phyloP scores from a whole-genome alignment of 768 basidiomycete species.

The Tremella fuciformis region DNA sequence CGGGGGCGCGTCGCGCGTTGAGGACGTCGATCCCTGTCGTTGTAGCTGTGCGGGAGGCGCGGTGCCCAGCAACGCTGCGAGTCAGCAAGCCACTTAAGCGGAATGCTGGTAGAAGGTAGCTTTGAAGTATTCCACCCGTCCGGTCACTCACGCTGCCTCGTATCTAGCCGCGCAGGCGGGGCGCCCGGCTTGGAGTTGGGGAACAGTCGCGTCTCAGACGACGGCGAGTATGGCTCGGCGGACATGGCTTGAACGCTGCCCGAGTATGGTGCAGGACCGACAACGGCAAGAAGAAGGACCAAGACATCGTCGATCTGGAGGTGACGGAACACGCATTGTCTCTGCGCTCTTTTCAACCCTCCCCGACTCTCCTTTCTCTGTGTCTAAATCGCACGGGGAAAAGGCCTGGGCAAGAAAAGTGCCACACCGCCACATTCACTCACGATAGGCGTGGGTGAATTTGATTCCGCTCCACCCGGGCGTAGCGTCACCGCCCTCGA shows the following conservation, averaged over 20 bases:
- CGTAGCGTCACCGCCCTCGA: conserved; percentile 4
- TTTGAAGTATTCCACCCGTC: no score
- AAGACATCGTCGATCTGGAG: no score
- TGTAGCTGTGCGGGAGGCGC: background rate
- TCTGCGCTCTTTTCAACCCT: background rate
- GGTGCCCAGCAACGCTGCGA: background rate
- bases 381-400: background rate
- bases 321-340: background rate
- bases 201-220: background rate
- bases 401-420: background rate
- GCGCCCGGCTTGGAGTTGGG: background rate
- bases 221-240: conserved; percentile 4
- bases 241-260: no score
- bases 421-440: conserved; percentile 5
- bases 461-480: background rate
- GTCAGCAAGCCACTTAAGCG: background rate
- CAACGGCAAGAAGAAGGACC: no score
- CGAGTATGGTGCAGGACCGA: no score
- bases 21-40: background rate
- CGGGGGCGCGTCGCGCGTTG: background rate
- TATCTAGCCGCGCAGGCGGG: background rate
- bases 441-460: background rate
- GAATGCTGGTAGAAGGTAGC: no score
- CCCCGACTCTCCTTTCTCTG: conserved; percentile 1
- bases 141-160: conserved; percentile 1